These are phyloP conservation scores for Penicillium simplicissimum DNA, from an alignment of 495 filamentous ascomycete species.

Conservation along the genomic window DNA sequence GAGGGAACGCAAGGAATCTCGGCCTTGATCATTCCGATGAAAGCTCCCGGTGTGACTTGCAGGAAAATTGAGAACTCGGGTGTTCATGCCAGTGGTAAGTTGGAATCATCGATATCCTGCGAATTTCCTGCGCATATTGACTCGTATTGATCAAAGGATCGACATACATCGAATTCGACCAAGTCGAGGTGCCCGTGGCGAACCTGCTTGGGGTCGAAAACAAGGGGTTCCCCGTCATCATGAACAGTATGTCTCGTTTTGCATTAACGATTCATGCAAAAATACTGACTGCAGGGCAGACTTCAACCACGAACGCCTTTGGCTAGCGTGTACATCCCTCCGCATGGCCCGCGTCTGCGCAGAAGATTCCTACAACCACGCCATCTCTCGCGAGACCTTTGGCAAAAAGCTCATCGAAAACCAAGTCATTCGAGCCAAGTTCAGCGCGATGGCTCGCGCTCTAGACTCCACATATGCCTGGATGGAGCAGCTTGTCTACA, in stretches of 20 bases:
- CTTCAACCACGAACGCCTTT: constrained; percentile 45
- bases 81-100: constrained; percentile 31
- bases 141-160: constrained; percentile 17
- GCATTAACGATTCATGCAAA: no score
- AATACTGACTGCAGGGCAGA: constrained; percentile 13
- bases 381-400: constrained; percentile 43
- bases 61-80: constrained; percentile 79
- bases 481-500: constrained; percentile 41
- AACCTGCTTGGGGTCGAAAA: constrained; percentile 41
- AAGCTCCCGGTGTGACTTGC: constrained; percentile 43
- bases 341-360: constrained; percentile 38
- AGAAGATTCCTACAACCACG: constrained; percentile 42
- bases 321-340: constrained; percentile 36
- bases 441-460: constrained; percentile 35
- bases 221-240: constrained; percentile 43
- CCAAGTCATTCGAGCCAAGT: constrained; percentile 41
- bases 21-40: constrained; percentile 47
- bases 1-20: constrained; percentile 42
- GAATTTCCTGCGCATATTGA: no score
- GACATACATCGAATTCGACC: constrained; percentile 41
- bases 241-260: constrained; percentile 32
- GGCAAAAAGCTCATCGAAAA: constrained; percentile 42
- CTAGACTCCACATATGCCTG: constrained; percentile 42
- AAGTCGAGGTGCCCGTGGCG: constrained; percentile 36
- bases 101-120: neutral